These are phyloP conservation scores for Agrocybe praecox DNA, from an alignment of 768 basidiomycete genomes.

Conservation along the genomic window DNA sequence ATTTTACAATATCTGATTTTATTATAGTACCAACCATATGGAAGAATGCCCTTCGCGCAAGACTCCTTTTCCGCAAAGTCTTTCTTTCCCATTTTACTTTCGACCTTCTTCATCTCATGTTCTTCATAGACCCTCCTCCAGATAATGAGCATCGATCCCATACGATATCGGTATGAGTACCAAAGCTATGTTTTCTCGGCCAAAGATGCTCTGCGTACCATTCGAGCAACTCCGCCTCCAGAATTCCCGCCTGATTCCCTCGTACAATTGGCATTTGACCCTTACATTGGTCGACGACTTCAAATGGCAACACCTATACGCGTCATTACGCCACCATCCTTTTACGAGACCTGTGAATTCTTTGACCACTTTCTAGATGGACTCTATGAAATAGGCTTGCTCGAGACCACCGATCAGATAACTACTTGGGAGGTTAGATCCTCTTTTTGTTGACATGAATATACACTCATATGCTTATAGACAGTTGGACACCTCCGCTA, in stretches of 20 bases:
- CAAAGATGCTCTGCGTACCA: constrained; percentile 38
- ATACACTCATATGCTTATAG: constrained; percentile 20
- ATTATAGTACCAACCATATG: constrained; percentile 46
- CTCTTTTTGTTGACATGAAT: not conserved
- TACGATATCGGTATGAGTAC: constrained; percentile 37
- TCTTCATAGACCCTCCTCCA: constrained; percentile 48
- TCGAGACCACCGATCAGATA: constrained; percentile 47
- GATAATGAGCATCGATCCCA: constrained; percentile 45
- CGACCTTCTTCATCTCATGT: not conserved
- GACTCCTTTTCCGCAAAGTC: constrained; percentile 65
- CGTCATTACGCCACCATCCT: constrained; percentile 51
- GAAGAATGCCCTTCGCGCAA: constrained; percentile 51
- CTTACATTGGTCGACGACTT: constrained; percentile 64
- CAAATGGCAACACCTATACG: constrained; percentile 71
- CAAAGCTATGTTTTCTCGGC: constrained; percentile 40
- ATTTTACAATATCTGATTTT: constrained; percentile 1
- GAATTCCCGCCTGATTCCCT: constrained; percentile 45
- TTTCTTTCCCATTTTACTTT: not conserved
- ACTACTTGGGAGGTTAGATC: constrained; percentile 64
- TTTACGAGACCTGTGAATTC: constrained; percentile 53
- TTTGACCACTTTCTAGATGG: constrained; percentile 54
- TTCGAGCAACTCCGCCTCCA: constrained; percentile 39
- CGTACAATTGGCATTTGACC: constrained; percentile 62
- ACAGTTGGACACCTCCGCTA: constrained; percentile 51
- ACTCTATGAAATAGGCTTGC: constrained; percentile 51